A percentile compares a stretch with the other conserved stretches of the same genome.
These are phyloP conservation scores for Nothopassalora personata DNA, from an alignment of 2,329 filamentous ascomycete species.

Conservation along the genomic window DNA sequence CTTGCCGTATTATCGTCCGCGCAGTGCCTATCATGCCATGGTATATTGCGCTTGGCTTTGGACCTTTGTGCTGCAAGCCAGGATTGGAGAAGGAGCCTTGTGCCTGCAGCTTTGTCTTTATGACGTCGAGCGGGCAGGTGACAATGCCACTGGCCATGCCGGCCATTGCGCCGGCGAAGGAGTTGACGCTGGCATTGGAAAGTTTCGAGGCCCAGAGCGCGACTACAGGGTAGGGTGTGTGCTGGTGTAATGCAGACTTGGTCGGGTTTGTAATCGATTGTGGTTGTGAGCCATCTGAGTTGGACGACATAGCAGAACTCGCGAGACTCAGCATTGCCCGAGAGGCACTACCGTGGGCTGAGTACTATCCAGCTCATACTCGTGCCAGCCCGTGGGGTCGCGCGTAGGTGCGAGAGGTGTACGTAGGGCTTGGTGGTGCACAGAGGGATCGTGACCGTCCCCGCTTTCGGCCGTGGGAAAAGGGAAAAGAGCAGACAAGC, in stretches of 20 bases:
- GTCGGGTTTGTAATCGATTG: conserved; percentile 8
- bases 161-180: conserved; percentile 78
- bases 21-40: conserved; percentile 83
- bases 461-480: neutral
- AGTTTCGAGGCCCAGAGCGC: conserved; percentile 42
- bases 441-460: neutral
- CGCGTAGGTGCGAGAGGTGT: neutral
- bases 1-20: conserved; percentile 76
- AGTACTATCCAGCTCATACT: conserved; percentile 26
- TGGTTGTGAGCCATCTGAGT: conserved; percentile 28
- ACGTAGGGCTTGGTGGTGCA: neutral
- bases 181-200: conserved; percentile 62
- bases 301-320: conserved; percentile 26
- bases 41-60: conserved; percentile 59
- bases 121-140: conserved; percentile 95
- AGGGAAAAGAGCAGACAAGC: neutral
- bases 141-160: conserved; percentile 91
- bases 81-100: conserved; percentile 71
- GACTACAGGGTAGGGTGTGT: conserved; percentile 31
- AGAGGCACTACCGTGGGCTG: conserved; percentile 26
- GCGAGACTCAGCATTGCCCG: conserved; percentile 27
- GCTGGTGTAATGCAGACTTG: conserved; percentile 15
- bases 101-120: conserved; percentile 96
- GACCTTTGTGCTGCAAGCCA: conserved; percentile 10
- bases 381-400: conserved; percentile 6